Evolutionary conservation across 768 basidiomycete genomes (phyloP).

Genomic region (Boletus barrowsii): DNA sequence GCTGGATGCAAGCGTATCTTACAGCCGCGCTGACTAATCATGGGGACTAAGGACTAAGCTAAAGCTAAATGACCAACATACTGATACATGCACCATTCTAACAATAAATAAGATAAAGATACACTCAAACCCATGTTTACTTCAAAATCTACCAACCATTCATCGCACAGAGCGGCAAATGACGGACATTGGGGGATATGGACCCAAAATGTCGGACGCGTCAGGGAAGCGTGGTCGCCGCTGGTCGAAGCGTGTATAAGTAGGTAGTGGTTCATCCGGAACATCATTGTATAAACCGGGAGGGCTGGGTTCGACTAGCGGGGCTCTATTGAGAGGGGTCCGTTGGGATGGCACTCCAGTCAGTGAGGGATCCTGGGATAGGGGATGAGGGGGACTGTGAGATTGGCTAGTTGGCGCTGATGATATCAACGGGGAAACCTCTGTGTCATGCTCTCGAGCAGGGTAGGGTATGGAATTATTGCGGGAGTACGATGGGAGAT

Average conservation of each 20-base stretch:
- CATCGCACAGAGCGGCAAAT: not conserved
- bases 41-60: too few relatives aligned
- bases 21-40: too few relatives aligned
- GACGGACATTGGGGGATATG: conserved; percentile 25
- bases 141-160: not conserved
- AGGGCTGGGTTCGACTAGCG: not conserved
- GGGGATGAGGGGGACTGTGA: not conserved
- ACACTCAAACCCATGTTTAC: too few relatives aligned
- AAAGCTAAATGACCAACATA: too few relatives aligned
- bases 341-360: conserved; percentile 17
- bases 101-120: too few relatives aligned
- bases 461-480: not conserved
- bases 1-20: too few relatives aligned
- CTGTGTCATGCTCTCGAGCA: not conserved
- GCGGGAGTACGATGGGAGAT: conserved; percentile 23
- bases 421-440: not conserved
- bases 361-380: conserved; percentile 10
- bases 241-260: conserved; percentile 30
- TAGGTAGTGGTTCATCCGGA: conserved; percentile 16
- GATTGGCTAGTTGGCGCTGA: not conserved
- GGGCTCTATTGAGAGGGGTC: not conserved
- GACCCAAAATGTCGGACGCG: conserved; percentile 23
- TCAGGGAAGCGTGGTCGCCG: conserved; percentile 15
- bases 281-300: not conserved
- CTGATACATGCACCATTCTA: too few relatives aligned